Conservation (phyloP, 163 green algal genomes). For the Scenedesmus sp. region DNA sequence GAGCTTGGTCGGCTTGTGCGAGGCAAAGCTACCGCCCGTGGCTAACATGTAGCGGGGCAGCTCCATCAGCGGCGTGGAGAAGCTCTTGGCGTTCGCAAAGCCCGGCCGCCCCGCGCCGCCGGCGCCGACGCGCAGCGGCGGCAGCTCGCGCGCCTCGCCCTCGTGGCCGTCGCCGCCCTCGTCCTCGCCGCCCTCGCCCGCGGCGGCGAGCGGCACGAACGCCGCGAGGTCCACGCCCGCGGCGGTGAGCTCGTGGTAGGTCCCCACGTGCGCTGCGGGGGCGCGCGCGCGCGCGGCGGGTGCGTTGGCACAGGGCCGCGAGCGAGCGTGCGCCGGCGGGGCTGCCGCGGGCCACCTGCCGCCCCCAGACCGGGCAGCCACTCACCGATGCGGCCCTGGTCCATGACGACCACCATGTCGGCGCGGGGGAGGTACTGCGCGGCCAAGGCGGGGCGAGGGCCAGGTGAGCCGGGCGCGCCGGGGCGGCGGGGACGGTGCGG, state of each 20-base stretch:
- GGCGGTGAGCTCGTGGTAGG: constrained; percentile 19
- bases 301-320: no score
- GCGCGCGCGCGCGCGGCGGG: no score
- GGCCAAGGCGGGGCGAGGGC: no score
- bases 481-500: no score
- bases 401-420: constrained; percentile 66
- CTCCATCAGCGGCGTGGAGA: constrained; percentile 4
- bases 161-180: neutral
- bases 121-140: neutral
- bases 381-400: constrained; percentile 48
- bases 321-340: no score
- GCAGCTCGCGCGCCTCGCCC: neutral
- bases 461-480: no score
- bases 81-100: neutral
- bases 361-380: no score
- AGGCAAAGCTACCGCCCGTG: constrained; percentile 26
- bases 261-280: neutral
- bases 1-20: constrained; percentile 26
- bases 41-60: neutral
- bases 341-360: no score
- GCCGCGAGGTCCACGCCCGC: constrained; percentile 54
- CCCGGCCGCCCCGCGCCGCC: neutral
- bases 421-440: constrained; percentile 70
- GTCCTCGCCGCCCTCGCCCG: neutral
- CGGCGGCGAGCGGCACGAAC: constrained; percentile 46